Percentiles rank a stretch among this genome's conserved stretches.
phyloP scores from a whole-genome alignment of 106 monocot genomes.

The Narthecium ossifragum region DNA sequence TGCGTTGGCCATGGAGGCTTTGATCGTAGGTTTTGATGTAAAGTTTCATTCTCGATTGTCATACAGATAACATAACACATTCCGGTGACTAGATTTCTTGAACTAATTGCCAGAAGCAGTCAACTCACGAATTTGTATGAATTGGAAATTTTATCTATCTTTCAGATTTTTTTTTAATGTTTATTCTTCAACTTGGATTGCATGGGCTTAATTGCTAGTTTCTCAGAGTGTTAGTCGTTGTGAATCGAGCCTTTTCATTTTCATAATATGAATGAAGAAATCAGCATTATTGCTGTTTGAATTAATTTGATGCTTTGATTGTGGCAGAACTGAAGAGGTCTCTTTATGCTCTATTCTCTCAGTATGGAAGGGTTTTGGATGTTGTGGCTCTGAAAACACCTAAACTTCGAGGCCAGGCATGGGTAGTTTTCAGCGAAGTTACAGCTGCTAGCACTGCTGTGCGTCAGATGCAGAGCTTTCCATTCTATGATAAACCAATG shows the following conservation, averaged over 20 bases:
- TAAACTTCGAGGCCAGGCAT: slow-evolving; percentile 89
- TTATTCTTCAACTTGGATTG: background rate
- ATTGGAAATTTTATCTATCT: background rate
- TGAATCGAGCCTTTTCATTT: background rate
- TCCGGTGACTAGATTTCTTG: too few relatives aligned
- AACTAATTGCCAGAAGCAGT: too few relatives aligned
- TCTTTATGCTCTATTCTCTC: slow-evolving; percentile 88
- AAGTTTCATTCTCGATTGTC: too few relatives aligned
- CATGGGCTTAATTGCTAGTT: background rate
- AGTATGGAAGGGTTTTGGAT: slow-evolving; percentile 92
- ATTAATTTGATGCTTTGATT: too few relatives aligned
- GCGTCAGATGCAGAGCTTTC: slow-evolving; percentile 90
- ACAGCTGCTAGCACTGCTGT: slow-evolving; percentile 89
- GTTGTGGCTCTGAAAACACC: slow-evolving; percentile 76
- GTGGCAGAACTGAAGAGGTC: slow-evolving; percentile 81
- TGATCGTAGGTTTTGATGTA: too few relatives aligned
- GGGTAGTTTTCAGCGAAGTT: slow-evolving; percentile 90
- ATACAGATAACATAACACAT: too few relatives aligned
- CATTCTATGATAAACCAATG: slow-evolving; percentile 94
- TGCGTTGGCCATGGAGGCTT: too few relatives aligned
- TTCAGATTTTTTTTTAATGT: slow-evolving; percentile 3
- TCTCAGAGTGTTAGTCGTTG: background rate
- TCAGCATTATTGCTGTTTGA: too few relatives aligned
- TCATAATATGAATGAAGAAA: too few relatives aligned
- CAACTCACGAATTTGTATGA: too few relatives aligned